Evolutionary conservation across 495 filamentous ascomycete species (phyloP), one percentile per base, ranked within the genome.

Genomic region (Jackrogersella minutella): DNA sequence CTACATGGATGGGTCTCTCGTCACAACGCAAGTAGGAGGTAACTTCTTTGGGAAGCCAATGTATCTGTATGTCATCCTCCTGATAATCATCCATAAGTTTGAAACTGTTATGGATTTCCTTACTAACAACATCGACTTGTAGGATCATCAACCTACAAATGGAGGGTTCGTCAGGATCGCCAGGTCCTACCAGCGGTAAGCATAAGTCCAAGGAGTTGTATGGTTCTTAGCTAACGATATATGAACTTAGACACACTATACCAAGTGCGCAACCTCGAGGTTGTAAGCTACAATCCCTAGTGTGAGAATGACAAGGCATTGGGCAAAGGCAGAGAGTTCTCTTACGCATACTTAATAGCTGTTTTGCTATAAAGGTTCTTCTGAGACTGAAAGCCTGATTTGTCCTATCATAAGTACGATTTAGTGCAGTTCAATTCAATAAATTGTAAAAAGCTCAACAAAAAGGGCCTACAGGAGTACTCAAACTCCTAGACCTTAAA

Each of bases 1-100:
- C 57, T 86, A 79, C 58, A 78, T 87, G 73, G 83, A 87, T 68
- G 84, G 77, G 4, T 60, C 64, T 6, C 61, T 82, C 16, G 67
- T 84, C 7, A 77, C 81, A 10, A 85, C 80, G 7, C 84, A 87
- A 68, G 77, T 80, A 58, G 86, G 84, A 7, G 76, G 73, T 13
- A 79, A 74, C 5, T 85, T 80, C 67, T 72, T 81, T 5, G 82
- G 81, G 10, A 75, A 83, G 67, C 65, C 79, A 4, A 70, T 86
- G 73, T 82, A 79, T 55, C 61, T 82, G 79, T 82, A 63, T 65
- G 80, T 75, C 14, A 19, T 24, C 14, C 21, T 17, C 11, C 9
- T 1, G 2, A 21, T 10, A 10, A 11, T 31, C 28, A 1, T n/a
- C 24, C 10, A n/a, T 36, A 5, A 19, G 22, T 14, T 50, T 31